Evolutionary conservation across 2,329 filamentous ascomycete genomes (phyloP), one percentile per base, ranked within the genome.

Genomic region (Paramyrothecium roridum): DNA sequence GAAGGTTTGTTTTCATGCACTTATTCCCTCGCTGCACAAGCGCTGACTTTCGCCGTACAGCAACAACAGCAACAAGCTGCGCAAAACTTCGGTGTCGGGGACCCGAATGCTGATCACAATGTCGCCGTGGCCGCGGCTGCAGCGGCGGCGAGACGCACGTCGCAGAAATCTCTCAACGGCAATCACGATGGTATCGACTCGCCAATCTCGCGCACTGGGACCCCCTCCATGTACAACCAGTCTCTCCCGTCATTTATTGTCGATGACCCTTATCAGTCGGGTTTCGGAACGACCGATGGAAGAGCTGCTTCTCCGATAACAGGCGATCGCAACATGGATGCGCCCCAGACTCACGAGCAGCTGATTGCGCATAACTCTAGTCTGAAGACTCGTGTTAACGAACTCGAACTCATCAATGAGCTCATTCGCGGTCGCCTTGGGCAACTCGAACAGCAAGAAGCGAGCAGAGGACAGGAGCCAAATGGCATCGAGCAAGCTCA

Each of bases 381-480:
- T 52, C 80, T 98, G n/a, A 96, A 96, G 76, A 99, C 95, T 1
- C 87, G 95, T 46, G 93, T 99, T 34, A 95, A 88, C 63, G 95
- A 99, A 72, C 82, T 99, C 22, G 95, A 99, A 70, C 84, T 99
- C 52, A 97, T 99, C 77, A 97, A 93, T 65, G 89, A 90, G 67
- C 78, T 93, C 48, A 92, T 91, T 71, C 81, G 87, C 52, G 87
- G 87, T 40, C 84, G 88, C 12, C 85, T 97, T 72, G 86, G 69
- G 81, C 89, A 95, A 68, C 79, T 95, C 13, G 91, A 96, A 68
- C 84, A 87, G 62, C 88, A 88, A 66, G 90, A 93, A 67, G 83
- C 83, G 50, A 85, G 82, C 50, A 84, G 88, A 52, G 76, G 87
- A 67, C 74, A 85, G 66, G 79, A 83, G 20, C 78, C 82, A 57